Conservation (phyloP, 805 yeast species). For the Wickerhamomyces alni region DNA sequence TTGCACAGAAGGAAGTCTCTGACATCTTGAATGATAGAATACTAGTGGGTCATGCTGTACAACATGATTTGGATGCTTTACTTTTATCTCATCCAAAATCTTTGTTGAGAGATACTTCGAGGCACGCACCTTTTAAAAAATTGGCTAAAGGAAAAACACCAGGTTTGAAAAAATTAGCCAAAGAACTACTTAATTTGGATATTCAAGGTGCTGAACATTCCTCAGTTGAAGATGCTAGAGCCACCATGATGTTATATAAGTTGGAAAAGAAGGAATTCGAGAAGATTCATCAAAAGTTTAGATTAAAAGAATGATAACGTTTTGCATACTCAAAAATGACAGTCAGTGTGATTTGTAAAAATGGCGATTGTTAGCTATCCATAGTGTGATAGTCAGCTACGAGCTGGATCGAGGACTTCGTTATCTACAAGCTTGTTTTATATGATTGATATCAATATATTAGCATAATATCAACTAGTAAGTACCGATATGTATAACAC, state of each 20-base stretch:
- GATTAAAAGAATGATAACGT: not conserved
- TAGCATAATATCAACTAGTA: no score
- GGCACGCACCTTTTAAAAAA: conserved; percentile 49
- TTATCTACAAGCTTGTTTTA: no score
- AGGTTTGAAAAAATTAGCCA: conserved; percentile 57
- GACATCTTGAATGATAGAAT: conserved; percentile 48
- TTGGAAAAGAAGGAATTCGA: conserved; percentile 59
- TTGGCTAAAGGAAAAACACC: conserved; percentile 68
- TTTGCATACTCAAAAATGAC: no score
- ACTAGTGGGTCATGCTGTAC: conserved; percentile 81
- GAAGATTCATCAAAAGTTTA: conserved; percentile 21
- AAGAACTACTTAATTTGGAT: conserved; percentile 47
- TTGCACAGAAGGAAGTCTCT: conserved; percentile 55
- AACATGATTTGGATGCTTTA: conserved; percentile 70
- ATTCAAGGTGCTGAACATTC: conserved; percentile 78
- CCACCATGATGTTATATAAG: conserved; percentile 78
- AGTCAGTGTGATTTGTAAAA: no score
- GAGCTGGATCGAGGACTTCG: no score
- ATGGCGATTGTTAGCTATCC: no score
- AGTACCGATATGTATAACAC: no score
- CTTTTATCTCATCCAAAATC: conserved; percentile 60
- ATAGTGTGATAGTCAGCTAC: no score
- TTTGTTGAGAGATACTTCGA: conserved; percentile 69
- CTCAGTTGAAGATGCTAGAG: conserved; percentile 86
- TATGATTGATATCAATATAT: no score